These are phyloP conservation scores for Agrocybe praecox DNA, from an alignment of 768 basidiomycete species.

Conservation along the genomic window DNA sequence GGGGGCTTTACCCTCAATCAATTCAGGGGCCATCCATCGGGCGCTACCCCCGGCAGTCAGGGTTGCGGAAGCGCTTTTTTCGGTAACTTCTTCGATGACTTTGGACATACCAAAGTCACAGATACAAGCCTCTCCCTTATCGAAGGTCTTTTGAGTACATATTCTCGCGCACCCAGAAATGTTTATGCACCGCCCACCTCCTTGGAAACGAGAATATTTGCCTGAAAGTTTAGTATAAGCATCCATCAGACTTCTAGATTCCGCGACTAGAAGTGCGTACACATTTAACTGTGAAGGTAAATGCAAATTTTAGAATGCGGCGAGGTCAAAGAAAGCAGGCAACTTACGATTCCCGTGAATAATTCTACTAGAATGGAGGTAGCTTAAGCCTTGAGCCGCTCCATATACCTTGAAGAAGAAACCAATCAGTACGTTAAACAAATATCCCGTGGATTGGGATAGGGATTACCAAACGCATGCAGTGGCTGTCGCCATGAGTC, in stretches of 20 bases:
- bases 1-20: conserved; percentile 47
- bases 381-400: conserved; percentile 58
- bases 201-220: conserved; percentile 60
- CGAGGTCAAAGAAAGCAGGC: background rate
- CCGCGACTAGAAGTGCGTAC: conserved; percentile 35
- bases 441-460: background rate
- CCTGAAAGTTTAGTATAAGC: conserved; percentile 30
- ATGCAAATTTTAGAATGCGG: background rate
- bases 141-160: background rate
- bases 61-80: conserved; percentile 45
- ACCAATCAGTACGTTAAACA: background rate
- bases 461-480: conserved; percentile 40
- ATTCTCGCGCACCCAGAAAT: no score
- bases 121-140: conserved; percentile 54
- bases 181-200: conserved; percentile 31
- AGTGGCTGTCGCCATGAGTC: conserved; percentile 36
- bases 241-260: background rate
- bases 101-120: conserved; percentile 70
- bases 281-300: conserved; percentile 51
- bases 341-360: conserved; percentile 65
- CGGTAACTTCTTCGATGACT: conserved; percentile 59
- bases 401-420: conserved; percentile 42
- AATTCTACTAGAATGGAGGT: conserved; percentile 52
- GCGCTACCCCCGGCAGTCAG: conserved; percentile 51
- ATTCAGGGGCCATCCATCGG: conserved; percentile 66